Evolutionary conservation across 106 monocot species (phyloP), one percentile per base, ranked within the genome.

Genomic region (Iris macrosiphon): DNA sequence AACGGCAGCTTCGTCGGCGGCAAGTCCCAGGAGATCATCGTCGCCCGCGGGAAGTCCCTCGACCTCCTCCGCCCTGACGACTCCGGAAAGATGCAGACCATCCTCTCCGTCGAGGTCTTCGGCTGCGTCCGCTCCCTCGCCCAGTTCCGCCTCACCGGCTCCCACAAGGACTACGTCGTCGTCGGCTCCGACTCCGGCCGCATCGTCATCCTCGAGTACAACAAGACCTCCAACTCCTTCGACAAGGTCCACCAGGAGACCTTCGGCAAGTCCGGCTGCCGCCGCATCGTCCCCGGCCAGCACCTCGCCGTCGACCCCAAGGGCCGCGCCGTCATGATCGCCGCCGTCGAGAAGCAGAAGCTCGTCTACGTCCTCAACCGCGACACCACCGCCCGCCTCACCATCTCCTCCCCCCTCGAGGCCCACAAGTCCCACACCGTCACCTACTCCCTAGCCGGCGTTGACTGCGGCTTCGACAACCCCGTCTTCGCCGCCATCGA

Each of bases 221-320:
- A 70, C 66, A 67, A 63, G 30, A 80, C 83, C 49, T 45, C 40
- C 23, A 80, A 79, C 71, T 23, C 43, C 56, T 90, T 98, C 67
- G 80, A 98, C 45, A 90, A 98, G 67, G 60, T 98, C 33, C 90
- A 98, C 49, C 96, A 98, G 75, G 96, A 98, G 67, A 98, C 96
- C 32, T 98, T 98, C 42, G 96, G 96, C 40, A 98, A 98, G 75
- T 98, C 96, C 11, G 96, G 96, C 7, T 98, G 96, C 80, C 73
- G 96, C 45, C 79, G 96, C 61, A 90, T 90, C 32, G 96, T 98
- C 29, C 90, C 96, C 4, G 96, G 96, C 24, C 86, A 98, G 80
- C 83, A 73, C 54, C 49, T 96, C 15, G 90, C 86, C 12, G 96
- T 90, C 17, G 96, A 98, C 38, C 96, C 96, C 44, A 98, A 98